Evolutionary conservation across 116 monocot genomes (phyloP).

Genomic region (Dioscorea cayenensis): DNA sequence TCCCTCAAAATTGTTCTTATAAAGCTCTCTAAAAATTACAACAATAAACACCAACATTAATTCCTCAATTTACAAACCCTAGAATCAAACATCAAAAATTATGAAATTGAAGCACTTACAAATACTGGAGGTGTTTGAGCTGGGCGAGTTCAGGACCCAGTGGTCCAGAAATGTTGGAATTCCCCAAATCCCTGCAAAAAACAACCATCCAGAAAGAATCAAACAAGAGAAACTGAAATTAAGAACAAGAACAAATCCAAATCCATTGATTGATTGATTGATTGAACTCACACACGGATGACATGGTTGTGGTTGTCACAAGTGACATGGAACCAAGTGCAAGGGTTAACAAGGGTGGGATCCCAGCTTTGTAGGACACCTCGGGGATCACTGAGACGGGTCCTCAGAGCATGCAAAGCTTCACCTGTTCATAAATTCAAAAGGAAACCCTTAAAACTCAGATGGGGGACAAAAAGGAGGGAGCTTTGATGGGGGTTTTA

Average conservation of each 20-base stretch:
- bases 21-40: slow-evolving; percentile 63
- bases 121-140: slow-evolving; percentile 68
- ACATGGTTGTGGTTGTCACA: slow-evolving; percentile 71
- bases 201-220: neutral
- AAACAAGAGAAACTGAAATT: neutral
- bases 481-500: neutral
- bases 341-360: slow-evolving; percentile 88
- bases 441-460: neutral
- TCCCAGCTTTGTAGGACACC: slow-evolving; percentile 5
- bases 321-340: slow-evolving; percentile 96
- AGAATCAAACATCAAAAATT: neutral
- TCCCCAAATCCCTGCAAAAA: slow-evolving; percentile 79
- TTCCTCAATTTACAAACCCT: slow-evolving; percentile 3
- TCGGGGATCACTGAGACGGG: slow-evolving; percentile 60
- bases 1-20: slow-evolving; percentile 82
- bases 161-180: slow-evolving; percentile 78
- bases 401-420: slow-evolving; percentile 52
- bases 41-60: neutral
- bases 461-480: neutral
- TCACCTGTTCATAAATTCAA: slow-evolving; percentile 40
- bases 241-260: neutral
- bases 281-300: slow-evolving; percentile 52
- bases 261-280: neutral
- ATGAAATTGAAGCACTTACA: slow-evolving; percentile 21
- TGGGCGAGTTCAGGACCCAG: slow-evolving; percentile 80